phyloP scores from a whole-genome alignment of 495 filamentous ascomycete genomes.

The Clohesyomyces aquaticus region DNA sequence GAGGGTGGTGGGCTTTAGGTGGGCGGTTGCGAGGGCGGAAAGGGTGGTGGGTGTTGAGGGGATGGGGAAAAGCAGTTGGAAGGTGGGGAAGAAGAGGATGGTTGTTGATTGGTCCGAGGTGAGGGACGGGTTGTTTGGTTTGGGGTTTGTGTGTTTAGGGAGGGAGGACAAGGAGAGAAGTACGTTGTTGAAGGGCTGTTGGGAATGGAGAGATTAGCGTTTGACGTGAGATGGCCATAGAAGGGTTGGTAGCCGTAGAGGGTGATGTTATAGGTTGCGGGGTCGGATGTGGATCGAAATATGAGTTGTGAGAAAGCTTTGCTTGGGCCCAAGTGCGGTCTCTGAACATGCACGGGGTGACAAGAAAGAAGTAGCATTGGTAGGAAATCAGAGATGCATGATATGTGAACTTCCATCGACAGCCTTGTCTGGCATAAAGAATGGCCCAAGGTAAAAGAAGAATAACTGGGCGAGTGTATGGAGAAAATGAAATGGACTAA shows the following conservation, averaged over 20 bases:
- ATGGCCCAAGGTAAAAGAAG: too few species aligned
- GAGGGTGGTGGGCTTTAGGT: slow-evolving; percentile 61
- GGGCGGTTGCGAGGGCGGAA: slow-evolving; percentile 60
- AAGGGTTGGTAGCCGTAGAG: neutral
- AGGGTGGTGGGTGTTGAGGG: slow-evolving; percentile 50
- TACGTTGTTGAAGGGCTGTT: slow-evolving; percentile 78
- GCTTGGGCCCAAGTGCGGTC: too few species aligned
- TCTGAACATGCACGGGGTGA: too few species aligned
- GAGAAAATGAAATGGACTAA: neutral
- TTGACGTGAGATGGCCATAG: too few species aligned
- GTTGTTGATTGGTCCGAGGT: slow-evolving; percentile 54
- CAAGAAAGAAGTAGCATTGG: too few species aligned
- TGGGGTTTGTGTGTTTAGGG: too few species aligned
- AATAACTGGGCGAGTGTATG: too few species aligned
- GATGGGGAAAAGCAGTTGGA: slow-evolving; percentile 71
- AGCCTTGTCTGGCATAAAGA: too few species aligned
- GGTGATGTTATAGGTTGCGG: neutral
- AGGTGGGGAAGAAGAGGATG: slow-evolving; percentile 73
- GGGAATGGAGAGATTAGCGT: neutral
- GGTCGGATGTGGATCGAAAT: too few species aligned
- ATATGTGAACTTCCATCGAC: too few species aligned
- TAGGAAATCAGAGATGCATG: too few species aligned
- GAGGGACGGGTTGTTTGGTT: slow-evolving; percentile 40
- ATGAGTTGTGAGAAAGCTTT: too few species aligned
- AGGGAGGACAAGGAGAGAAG: slow-evolving; percentile 72